These are phyloP conservation scores for Blastocystis hominis DNA, from an alignment of 352 stramenopile species.

Conservation along the genomic window DNA sequence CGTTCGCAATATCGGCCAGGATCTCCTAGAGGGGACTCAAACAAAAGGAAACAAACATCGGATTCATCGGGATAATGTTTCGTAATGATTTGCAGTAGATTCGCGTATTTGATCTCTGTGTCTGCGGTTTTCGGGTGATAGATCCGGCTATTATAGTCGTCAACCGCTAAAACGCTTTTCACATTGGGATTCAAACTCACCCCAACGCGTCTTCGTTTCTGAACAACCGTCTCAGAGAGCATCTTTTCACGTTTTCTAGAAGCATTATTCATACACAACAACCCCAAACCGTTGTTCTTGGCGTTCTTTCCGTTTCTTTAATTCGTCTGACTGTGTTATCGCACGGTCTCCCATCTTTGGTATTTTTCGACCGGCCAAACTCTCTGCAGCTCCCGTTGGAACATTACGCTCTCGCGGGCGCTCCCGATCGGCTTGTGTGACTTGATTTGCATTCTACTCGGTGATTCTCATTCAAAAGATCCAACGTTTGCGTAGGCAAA, in stretches of 20 bases:
- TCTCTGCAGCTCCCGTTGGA: slow-evolving; percentile 54
- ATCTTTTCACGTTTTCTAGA: neutral
- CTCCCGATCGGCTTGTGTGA: slow-evolving; percentile 23
- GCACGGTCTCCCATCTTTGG: slow-evolving; percentile 56
- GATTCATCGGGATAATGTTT: slow-evolving; percentile 7
- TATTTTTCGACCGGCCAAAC: neutral
- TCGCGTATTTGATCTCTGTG: slow-evolving; percentile 76
- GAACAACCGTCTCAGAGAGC: neutral
- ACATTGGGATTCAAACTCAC: neutral
- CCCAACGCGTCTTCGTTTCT: slow-evolving; percentile 34
- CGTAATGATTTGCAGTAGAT: slow-evolving; percentile 66
- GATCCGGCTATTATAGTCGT: slow-evolving; percentile 63
- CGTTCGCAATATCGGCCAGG: slow-evolving; percentile 76
- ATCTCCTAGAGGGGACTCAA: slow-evolving; percentile 80
- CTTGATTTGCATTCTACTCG: slow-evolving; percentile 1
- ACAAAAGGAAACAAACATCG: slow-evolving; percentile 69
- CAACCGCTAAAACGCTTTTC: slow-evolving; percentile 17
- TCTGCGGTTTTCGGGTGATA: slow-evolving; percentile 78
- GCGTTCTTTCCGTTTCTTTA: slow-evolving; percentile 43
- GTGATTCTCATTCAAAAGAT: neutral
- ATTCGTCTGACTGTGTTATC: neutral
- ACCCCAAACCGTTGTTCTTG: neutral
- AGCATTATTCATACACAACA: neutral
- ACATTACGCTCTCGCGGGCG: neutral
- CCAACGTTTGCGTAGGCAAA: slow-evolving; percentile 4